Percentiles rank a stretch among this genome's conserved stretches.
phyloP scores from a whole-genome alignment of 2,329 filamentous ascomycete genomes.

The Drechslerella dactyloides region DNA sequence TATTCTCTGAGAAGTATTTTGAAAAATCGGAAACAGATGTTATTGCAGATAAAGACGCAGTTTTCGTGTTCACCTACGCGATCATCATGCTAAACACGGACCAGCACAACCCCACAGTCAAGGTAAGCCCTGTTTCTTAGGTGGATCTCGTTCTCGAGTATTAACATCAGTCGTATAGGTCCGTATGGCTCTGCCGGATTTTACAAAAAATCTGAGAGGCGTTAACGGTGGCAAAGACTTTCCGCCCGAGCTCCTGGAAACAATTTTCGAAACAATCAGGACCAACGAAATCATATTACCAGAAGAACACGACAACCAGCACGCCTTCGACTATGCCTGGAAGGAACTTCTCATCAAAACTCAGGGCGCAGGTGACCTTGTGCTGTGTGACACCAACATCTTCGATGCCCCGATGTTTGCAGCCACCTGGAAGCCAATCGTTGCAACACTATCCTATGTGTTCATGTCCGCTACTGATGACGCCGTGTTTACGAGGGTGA shows the following conservation, averaged over 20 bases:
- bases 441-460: slow-evolving; percentile 94
- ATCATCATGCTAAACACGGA: slow-evolving; percentile 98
- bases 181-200: slow-evolving; percentile 84
- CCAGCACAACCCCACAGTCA: slow-evolving; percentile 91
- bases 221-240: slow-evolving; percentile 89
- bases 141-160: not conserved
- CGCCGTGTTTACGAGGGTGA: slow-evolving; percentile 88
- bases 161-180: slow-evolving; percentile 64
- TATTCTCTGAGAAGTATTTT: slow-evolving; percentile 81
- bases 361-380: slow-evolving; percentile 73
- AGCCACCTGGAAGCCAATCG: slow-evolving; percentile 91
- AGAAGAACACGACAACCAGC: slow-evolving; percentile 67
- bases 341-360: slow-evolving; percentile 89
- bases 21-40: slow-evolving; percentile 73
- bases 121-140: slow-evolving; percentile 56
- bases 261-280: slow-evolving; percentile 89
- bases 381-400: slow-evolving; percentile 81
- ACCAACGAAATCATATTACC: slow-evolving; percentile 94
- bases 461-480: slow-evolving; percentile 99
- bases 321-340: slow-evolving; percentile 69
- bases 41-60: slow-evolving; percentile 82
- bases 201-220: slow-evolving; percentile 85
- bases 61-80: slow-evolving; percentile 90
- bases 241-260: slow-evolving; percentile 77
- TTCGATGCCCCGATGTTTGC: slow-evolving; percentile 98